These are phyloP conservation scores for Cubamyces lactineus DNA, from an alignment of 768 basidiomycete genomes.

Conservation along the genomic window DNA sequence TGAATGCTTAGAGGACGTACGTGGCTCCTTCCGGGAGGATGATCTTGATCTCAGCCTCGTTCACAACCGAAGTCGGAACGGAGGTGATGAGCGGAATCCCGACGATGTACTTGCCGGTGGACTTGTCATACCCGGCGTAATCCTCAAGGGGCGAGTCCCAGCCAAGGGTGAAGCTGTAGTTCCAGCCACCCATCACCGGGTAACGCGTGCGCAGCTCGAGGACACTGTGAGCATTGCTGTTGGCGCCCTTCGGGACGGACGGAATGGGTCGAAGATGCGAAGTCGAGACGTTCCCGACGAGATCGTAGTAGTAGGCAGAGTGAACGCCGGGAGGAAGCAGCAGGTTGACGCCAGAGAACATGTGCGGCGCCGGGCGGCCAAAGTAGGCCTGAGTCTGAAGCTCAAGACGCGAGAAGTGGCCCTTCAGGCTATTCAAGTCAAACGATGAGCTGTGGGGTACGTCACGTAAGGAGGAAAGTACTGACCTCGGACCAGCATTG, in stretches of 20 bases:
- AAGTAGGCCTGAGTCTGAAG: constrained; percentile 80
- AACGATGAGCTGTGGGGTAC: neutral
- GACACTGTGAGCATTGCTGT: constrained; percentile 58
- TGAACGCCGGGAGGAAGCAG: constrained; percentile 83
- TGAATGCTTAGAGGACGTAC: constrained; percentile 50
- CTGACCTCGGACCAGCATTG: constrained; percentile 90
- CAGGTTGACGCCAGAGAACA: constrained; percentile 72
- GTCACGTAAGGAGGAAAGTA: constrained; percentile 21
- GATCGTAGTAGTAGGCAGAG: constrained; percentile 87
- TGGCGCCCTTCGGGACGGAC: constrained; percentile 59
- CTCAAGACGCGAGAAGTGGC: constrained; percentile 91
- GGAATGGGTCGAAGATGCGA: constrained; percentile 78
- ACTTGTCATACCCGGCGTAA: constrained; percentile 64
- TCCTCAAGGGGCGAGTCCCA: constrained; percentile 89
- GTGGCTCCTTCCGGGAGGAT: constrained; percentile 94
- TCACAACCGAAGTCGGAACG: constrained; percentile 77
- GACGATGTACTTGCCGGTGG: constrained; percentile 68
- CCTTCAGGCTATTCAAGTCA: constrained; percentile 73
- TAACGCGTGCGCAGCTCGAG: constrained; percentile 90
- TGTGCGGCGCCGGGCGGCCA: constrained; percentile 66
- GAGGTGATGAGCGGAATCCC: constrained; percentile 86
- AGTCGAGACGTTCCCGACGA: constrained; percentile 95
- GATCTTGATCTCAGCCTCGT: constrained; percentile 77
- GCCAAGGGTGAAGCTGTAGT: constrained; percentile 92
- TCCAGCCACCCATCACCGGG: constrained; percentile 96